phyloP scores from a whole-genome alignment of 345 rosid species.

The Citrus inodora region DNA sequence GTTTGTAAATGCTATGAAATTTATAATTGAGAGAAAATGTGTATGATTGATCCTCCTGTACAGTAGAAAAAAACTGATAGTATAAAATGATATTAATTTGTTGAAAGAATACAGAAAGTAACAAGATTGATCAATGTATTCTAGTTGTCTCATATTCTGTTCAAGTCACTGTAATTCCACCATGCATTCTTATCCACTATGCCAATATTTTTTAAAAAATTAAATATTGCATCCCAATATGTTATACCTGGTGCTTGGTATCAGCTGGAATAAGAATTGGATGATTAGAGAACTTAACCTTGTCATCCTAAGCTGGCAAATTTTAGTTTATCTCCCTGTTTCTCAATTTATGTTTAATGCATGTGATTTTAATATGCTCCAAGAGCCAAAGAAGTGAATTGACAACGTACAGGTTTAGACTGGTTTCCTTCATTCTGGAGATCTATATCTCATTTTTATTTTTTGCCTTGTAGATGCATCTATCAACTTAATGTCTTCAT shows the following conservation, averaged over 20 bases:
- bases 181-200: background rate
- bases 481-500: background rate
- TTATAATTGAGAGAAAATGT: background rate
- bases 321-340: background rate
- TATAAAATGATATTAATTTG: background rate
- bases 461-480: background rate
- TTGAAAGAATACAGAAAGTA: background rate
- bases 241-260: background rate
- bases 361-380: background rate
- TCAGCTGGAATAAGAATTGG: background rate
- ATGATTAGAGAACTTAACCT: background rate
- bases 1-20: background rate
- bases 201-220: too few relatives aligned
- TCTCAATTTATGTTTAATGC: background rate
- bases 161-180: background rate
- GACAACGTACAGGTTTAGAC: background rate
- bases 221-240: too few relatives aligned
- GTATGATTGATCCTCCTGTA: background rate
- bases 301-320: background rate
- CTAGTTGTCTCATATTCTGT: background rate
- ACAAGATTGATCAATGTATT: background rate
- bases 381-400: background rate
- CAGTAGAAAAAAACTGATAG: background rate
- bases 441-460: background rate
- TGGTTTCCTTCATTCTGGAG: background rate